phyloP scores from a whole-genome alignment of 768 basidiomycete species.

The Agaricus blazei region DNA sequence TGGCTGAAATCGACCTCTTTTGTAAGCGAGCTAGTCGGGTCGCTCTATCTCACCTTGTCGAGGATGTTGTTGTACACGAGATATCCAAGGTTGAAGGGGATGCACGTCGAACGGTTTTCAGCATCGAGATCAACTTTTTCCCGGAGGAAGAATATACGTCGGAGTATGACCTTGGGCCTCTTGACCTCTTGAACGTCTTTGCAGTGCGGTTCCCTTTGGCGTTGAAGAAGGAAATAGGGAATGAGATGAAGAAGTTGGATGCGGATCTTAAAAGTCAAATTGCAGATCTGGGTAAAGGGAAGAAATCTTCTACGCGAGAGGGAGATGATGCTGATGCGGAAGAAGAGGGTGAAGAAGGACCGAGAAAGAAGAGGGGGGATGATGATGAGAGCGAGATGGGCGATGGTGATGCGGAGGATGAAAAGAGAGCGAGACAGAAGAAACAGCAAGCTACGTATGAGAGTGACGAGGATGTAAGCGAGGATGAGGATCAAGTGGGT shows the following conservation, averaged over 20 bases:
- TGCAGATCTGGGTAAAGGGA: slow-evolving; percentile 80
- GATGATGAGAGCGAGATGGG: slow-evolving; percentile 74
- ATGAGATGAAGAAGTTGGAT: slow-evolving; percentile 83
- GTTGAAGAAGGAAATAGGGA: slow-evolving; percentile 80
- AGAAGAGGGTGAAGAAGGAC: slow-evolving; percentile 39
- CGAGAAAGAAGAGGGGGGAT: slow-evolving; percentile 35
- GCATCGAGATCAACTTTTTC: slow-evolving; percentile 79
- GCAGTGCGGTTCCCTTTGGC: slow-evolving; percentile 69
- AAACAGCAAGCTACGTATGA: slow-evolving; percentile 77
- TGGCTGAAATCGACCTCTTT: slow-evolving; percentile 63
- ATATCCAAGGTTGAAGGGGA: slow-evolving; percentile 59
- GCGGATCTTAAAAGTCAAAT: slow-evolving; percentile 76
- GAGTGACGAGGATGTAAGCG: slow-evolving; percentile 58
- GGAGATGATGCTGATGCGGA: slow-evolving; percentile 54
- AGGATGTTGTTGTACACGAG: slow-evolving; percentile 79
- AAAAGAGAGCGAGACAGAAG: slow-evolving; percentile 65
- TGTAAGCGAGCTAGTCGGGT: slow-evolving; percentile 87
- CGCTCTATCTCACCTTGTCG: slow-evolving; percentile 83
- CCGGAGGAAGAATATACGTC: slow-evolving; percentile 76
- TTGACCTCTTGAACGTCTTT: slow-evolving; percentile 71
- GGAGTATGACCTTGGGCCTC: slow-evolving; percentile 73
- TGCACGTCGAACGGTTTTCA: slow-evolving; percentile 74
- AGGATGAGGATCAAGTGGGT: slow-evolving; percentile 42
- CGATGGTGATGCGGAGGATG: slow-evolving; percentile 79
- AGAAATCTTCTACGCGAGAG: slow-evolving; percentile 37